Evolutionary conservation across 305 asterid species (phyloP), one percentile per base, ranked within the genome.

Genomic region (Fraxinus sp.): DNA sequence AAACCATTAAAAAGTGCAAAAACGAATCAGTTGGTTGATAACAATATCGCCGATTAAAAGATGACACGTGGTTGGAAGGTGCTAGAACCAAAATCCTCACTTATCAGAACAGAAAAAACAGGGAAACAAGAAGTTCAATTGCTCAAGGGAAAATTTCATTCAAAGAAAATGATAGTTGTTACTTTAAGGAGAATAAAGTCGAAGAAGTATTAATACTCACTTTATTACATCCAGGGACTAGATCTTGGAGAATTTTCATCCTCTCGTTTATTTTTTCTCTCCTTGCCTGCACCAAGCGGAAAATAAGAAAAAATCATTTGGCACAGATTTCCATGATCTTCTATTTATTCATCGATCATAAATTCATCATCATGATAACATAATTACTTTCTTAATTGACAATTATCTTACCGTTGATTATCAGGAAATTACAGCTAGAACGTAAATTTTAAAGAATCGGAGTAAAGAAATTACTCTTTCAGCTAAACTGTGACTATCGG

Each of bases 171-270:
- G n/a, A 43, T 79, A 33, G 26, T 52, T 78, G 80, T 75, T 68
- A 77, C 79, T 30, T 75, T 33, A 5, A 62, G 64, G 37, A 68
- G 75, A 49, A 81, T 66, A 5, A 70, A 32, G 57, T 36, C 57
- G 46, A 77, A 49, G 68, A 33, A 66, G 68, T 37, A 59, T 46
- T 30, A 77, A 35, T 55, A 80, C 93, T 89, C 88, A 94, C 99
- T 92, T 93, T 95, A 89, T 93, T 94, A 84, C 99, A 92, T 55
- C 98, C 98, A 78, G 99, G 99, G 84, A 96, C 99, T 76, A 96
- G 77, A 86, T 96, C 99, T 89, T 96, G 99, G 81, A 96, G 98
- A 87, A 89, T 89, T 88, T 91, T 96, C 98, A 94, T 96, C 91
- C 98, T 88, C 85, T 92, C 98, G 73, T 97, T 90, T 71, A 96